These are phyloP conservation scores for Ascochyta rabiei DNA, from an alignment of 2,329 filamentous ascomycete species.

Conservation along the genomic window DNA sequence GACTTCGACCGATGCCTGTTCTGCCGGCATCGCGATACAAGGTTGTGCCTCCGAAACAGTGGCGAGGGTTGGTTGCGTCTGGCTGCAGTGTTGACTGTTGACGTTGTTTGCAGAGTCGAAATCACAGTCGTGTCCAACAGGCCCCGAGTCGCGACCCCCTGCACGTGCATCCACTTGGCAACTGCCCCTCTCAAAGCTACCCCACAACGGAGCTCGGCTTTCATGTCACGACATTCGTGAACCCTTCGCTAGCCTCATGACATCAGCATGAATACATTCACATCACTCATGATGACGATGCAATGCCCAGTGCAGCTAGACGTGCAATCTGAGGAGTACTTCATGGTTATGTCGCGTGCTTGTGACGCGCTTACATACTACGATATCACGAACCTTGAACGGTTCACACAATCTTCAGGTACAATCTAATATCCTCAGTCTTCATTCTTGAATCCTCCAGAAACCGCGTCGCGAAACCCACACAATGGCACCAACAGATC, in stretches of 20 bases:
- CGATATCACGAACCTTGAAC: neutral
- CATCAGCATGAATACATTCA: neutral
- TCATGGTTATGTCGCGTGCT: slow-evolving; percentile 9
- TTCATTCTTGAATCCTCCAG: neutral
- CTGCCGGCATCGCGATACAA: slow-evolving; percentile 22
- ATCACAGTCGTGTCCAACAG: slow-evolving; percentile 1
- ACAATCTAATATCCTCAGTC: neutral
- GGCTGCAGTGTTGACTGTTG: neutral
- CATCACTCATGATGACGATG: neutral
- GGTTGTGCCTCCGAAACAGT: neutral
- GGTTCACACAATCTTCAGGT: neutral
- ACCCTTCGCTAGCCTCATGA: neutral
- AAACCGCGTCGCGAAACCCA: slow-evolving; percentile 6
- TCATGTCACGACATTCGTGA: slow-evolving; percentile 2
- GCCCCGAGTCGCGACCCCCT: neutral
- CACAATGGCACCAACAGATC: slow-evolving; percentile 29
- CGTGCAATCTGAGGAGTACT: slow-evolving; percentile 6
- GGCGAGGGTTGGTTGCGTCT: neutral
- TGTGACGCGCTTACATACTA: neutral
- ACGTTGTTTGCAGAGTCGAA: neutral
- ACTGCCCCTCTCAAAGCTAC: slow-evolving; percentile 4
- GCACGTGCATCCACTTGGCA: slow-evolving; percentile 16
- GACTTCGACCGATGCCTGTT: slow-evolving; percentile 40
- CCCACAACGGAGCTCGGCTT: neutral
- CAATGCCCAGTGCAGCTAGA: neutral